These are phyloP conservation scores for Apophysomyces sp. DNA, from an alignment of 371 early-diverging fungal genomes.

Conservation along the genomic window DNA sequence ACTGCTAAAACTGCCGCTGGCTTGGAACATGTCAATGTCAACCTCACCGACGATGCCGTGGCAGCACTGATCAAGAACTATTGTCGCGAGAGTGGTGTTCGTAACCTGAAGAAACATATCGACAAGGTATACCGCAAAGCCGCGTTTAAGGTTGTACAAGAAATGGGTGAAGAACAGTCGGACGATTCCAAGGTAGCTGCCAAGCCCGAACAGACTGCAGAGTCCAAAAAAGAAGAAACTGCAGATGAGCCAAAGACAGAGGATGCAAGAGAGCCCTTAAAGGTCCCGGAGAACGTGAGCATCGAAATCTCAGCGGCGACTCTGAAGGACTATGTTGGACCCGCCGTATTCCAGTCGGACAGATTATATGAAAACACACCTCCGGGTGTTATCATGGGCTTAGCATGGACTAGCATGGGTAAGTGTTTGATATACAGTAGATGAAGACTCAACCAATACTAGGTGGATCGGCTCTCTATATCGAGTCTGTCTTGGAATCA, in stretches of 20 bases:
- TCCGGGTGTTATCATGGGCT: conserved; percentile 93
- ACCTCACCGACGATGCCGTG: conserved; percentile 73
- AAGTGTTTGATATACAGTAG: too few species aligned
- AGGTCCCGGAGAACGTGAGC: conserved; percentile 55
- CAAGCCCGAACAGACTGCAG: conserved; percentile 11
- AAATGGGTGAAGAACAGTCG: conserved; percentile 39
- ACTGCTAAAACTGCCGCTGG: conserved; percentile 80
- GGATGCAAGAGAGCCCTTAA: conserved; percentile 42
- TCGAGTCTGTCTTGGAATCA: conserved; percentile 92
- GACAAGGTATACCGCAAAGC: conserved; percentile 97
- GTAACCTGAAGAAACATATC: conserved; percentile 96
- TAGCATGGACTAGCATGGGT: conserved; percentile 96
- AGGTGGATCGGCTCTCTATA: conserved; percentile 92
- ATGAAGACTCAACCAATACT: too few species aligned
- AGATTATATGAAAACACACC: conserved; percentile 89
- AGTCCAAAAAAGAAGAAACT: conserved; percentile 7
- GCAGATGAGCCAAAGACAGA: conserved; percentile 7
- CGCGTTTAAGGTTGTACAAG: conserved; percentile 83
- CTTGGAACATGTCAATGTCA: conserved; percentile 71
- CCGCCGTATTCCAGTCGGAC: conserved; percentile 86
- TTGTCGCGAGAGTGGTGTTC: conserved; percentile 96
- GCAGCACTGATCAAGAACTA: conserved; percentile 85
- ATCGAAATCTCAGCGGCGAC: conserved; percentile 65
- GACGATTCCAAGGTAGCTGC: conserved; percentile 1
- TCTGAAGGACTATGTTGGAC: conserved; percentile 92